A percentile compares a stretch with the other conserved stretches of the same genome.
Evolutionary conservation across 768 basidiomycete species (phyloP).

Genomic region (Suillus variegatus): DNA sequence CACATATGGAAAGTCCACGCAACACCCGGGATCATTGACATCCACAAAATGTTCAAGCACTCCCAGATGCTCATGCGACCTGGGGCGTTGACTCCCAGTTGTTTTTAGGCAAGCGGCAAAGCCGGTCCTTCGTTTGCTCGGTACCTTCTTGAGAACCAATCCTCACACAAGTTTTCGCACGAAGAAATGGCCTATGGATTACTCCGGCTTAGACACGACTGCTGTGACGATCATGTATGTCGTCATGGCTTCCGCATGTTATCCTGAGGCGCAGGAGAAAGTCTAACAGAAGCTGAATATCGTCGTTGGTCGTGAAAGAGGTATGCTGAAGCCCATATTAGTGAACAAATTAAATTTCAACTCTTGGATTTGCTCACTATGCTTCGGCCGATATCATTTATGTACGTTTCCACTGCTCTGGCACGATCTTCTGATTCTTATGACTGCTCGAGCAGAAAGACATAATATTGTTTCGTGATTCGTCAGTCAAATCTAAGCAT

Average conservation of each 20-base stretch:
- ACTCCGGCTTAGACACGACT: slow-evolving; percentile 64
- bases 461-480: background rate
- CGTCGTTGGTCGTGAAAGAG: slow-evolving; percentile 46
- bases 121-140: too few species aligned
- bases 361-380: slow-evolving; percentile 59
- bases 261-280: slow-evolving; percentile 50
- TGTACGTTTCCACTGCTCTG: slow-evolving; percentile 33
- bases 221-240: slow-evolving; percentile 56
- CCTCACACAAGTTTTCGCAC: slow-evolving; percentile 37
- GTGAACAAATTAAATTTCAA: slow-evolving; percentile 6
- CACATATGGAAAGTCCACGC: too few species aligned
- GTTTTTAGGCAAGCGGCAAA: too few species aligned
- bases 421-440: background rate
- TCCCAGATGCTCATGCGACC: too few species aligned
- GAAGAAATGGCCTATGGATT: slow-evolving; percentile 62
- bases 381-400: slow-evolving; percentile 65
- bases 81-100: too few species aligned
- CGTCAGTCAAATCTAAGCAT: too few species aligned
- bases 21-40: too few species aligned
- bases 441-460: slow-evolving; percentile 26
- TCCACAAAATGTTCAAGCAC: too few species aligned
- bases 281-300: slow-evolving; percentile 57
- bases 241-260: slow-evolving; percentile 56
- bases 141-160: too few species aligned
- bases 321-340: slow-evolving; percentile 10